A percentile compares a stretch with the other conserved stretches of the same genome.
Conservation (phyloP, 805 yeast species). For the Candida suzukii region DNA sequence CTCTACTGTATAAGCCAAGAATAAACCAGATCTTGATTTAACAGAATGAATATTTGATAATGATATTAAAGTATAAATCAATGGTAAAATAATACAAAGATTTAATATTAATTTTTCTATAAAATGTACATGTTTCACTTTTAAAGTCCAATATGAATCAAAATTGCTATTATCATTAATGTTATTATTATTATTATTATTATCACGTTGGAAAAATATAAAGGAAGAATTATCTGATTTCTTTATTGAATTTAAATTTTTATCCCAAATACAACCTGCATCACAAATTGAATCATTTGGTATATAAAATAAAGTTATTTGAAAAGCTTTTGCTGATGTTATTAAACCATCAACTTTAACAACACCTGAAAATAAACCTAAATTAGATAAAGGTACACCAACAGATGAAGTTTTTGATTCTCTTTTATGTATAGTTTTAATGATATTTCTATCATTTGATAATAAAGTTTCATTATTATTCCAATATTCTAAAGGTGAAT, state of each 20-base stretch:
- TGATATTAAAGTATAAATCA: conserved; percentile 24
- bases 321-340: conserved; percentile 31
- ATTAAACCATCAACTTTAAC: conserved; percentile 36
- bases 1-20: conserved; percentile 37
- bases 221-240: background rate
- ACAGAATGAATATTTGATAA: conserved; percentile 34
- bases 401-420: conserved; percentile 12
- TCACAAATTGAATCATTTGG: conserved; percentile 5
- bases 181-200: background rate
- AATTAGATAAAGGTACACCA: conserved; percentile 18
- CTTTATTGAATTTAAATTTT: conserved; percentile 20
- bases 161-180: background rate
- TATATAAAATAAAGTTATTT: conserved; percentile 26
- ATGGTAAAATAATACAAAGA: conserved; percentile 14
- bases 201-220: background rate
- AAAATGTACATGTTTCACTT: conserved; percentile 6
- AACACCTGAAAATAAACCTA: conserved; percentile 30
- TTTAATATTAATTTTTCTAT: conserved; percentile 13
- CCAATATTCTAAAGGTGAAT: conserved; percentile 41
- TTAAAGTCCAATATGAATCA: background rate
- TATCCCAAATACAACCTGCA: conserved; percentile 23
- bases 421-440: conserved; percentile 32
- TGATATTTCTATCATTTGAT: conserved; percentile 24
- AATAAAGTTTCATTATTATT: conserved; percentile 23
- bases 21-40: conserved; percentile 38